Conservation (phyloP, 371 early-diverging fungal species). For the Blyttiomyces sp. region DNA sequence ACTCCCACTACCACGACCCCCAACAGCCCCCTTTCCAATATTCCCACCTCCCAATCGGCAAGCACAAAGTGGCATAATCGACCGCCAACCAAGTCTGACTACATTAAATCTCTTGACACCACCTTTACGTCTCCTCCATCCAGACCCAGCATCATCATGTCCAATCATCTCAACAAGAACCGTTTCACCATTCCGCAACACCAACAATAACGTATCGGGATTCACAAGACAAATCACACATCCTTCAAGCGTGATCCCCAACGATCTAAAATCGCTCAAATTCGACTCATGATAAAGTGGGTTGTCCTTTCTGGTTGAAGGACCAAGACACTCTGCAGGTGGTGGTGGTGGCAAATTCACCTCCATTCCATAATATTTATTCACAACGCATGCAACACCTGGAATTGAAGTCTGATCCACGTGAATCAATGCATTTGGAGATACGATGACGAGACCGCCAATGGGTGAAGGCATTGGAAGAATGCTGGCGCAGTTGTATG, state of each 20-base stretch:
- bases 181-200: constrained; percentile 67
- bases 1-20: constrained; percentile 37
- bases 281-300: constrained; percentile 26
- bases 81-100: constrained; percentile 25
- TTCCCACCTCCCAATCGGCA: constrained; percentile 18
- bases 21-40: constrained; percentile 26
- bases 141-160: constrained; percentile 48
- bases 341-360: constrained; percentile 28
- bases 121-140: constrained; percentile 60
- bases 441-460: constrained; percentile 81
- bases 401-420: constrained; percentile 77
- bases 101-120: constrained; percentile 43
- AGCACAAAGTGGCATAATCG: constrained; percentile 15
- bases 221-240: constrained; percentile 32
- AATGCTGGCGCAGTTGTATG: constrained; percentile 73
- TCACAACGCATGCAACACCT: constrained; percentile 73
- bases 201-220: constrained; percentile 49
- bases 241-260: constrained; percentile 42
- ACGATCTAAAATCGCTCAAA: constrained; percentile 31
- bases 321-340: constrained; percentile 21
- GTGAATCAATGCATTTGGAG: constrained; percentile 78
- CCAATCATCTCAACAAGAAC: constrained; percentile 61
- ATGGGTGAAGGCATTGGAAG: constrained; percentile 79
- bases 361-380: constrained; percentile 50
- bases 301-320: constrained; percentile 24